Percentiles rank a stretch among this genome's conserved stretches.
phyloP scores from a whole-genome alignment of 345 rosid species.

The Ceriops decandra region DNA sequence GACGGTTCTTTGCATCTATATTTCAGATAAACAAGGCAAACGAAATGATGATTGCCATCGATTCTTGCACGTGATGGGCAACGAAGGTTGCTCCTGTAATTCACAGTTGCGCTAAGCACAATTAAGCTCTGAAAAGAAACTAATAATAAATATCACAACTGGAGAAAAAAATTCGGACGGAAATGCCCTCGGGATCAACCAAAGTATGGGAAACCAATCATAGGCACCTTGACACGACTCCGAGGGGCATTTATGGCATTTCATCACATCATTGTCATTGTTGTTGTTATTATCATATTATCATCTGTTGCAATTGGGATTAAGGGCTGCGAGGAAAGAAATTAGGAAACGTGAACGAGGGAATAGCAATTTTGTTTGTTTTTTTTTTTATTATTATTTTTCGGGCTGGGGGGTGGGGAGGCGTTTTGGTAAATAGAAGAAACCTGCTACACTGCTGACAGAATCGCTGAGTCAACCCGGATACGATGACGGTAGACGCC shows the following conservation, averaged over 20 bases:
- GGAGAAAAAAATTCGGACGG: conserved; percentile 26
- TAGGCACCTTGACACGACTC: not conserved
- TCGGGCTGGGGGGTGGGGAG: conserved; percentile 8
- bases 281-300: not conserved
- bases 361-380: not conserved
- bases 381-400: too few species aligned
- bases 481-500: conserved; percentile 78
- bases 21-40: not conserved
- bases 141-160: conserved; percentile 10
- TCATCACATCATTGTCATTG: not conserved
- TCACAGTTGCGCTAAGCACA: not conserved
- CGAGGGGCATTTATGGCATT: conserved; percentile 39
- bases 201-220: conserved; percentile 38
- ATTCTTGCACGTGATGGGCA: too few species aligned
- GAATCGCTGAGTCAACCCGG: conserved; percentile 93
- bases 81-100: conserved; percentile 20
- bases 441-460: conserved; percentile 99
- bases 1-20: not conserved
- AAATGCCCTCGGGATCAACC: conserved; percentile 59
- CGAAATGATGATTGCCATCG: not conserved
- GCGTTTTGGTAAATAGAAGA: conserved; percentile 24
- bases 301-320: too few species aligned
- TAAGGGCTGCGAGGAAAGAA: too few species aligned
- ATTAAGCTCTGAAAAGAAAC: conserved; percentile 9
- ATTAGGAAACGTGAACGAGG: not conserved